Evolutionary conservation across 2,329 filamentous ascomycete species (phyloP), one percentile per base, ranked within the genome.

Genomic region (Fusarium annulatum): DNA sequence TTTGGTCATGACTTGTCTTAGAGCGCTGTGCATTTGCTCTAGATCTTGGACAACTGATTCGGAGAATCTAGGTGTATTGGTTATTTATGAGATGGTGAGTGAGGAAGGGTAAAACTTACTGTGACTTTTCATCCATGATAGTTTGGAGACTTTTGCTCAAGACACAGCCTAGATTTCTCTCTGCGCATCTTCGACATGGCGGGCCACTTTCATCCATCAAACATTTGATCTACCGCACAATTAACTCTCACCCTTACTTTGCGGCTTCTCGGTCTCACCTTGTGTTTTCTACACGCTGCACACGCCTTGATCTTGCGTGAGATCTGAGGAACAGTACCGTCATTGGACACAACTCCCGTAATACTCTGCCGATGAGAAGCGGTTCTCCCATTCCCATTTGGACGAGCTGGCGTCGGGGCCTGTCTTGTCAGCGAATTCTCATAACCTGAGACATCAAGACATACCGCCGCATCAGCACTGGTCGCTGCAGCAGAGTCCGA

Each of bases 91-190:
- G 11, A 11, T 9, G 16, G 5, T 9, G 7, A 49, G n/a, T 19
- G 33, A n/a, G 5, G 0, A 36, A 14, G 9, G 21, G 9, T 0
- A 8, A 18, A 1, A 1, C 78, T 60, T 75, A 83, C 81, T 82
- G 81, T 39, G 81, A 80, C 64, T 82, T 81, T 69, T 84, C 83
- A 69, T 83, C 82, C 39, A 84, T 84, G 28, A 84, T 80, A 3
- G 80, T 84, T 68, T 84, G 83, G 6, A 84, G 75, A 51, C 82
- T 84, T 76, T 84, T 84, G 51, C 82, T 83, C 55, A 84, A 64
- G 4, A 84, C 81, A 53, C 83, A 84, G 1, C 79, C 79, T 34
- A 84, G 67, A 43, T 81, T 81, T 19, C 80, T 71, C 64, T 84
- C 81, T 23, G 77, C 68, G 51, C 83, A 84, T 61, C 83, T 76